phyloP scores from a whole-genome alignment of 345 rosid species.

The Syzygium grande region DNA sequence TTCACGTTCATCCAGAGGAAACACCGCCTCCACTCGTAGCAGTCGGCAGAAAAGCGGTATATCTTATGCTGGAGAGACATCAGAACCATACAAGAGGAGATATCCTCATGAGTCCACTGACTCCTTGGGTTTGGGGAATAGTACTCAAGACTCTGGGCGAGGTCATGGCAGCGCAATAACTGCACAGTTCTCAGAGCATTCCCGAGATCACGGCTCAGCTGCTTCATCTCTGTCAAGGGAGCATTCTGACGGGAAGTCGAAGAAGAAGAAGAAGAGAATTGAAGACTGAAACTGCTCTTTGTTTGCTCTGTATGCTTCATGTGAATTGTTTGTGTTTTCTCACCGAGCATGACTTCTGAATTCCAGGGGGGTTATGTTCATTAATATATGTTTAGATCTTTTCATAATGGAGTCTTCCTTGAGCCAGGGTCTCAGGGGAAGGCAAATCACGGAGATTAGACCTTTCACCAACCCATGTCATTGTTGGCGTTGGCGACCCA shows the following conservation, averaged over 20 bases:
- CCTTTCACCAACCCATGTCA: background rate
- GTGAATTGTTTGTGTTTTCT: background rate
- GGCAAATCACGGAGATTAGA: background rate
- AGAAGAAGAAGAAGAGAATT: conserved; percentile 18
- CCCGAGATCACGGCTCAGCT: conserved; percentile 1
- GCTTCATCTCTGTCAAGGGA: conserved; percentile 27
- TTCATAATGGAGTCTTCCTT: background rate
- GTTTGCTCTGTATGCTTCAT: background rate
- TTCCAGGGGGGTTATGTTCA: background rate
- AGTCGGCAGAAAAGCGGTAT: conserved; percentile 32
- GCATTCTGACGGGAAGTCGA: conserved; percentile 11
- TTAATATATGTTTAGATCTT: background rate
- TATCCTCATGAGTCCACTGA: conserved; percentile 3
- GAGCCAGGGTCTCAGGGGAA: background rate
- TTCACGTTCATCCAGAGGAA: conserved; percentile 8
- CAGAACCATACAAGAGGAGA: conserved; percentile 19
- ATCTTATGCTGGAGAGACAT: conserved; percentile 22
- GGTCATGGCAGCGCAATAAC: background rate
- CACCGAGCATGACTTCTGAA: background rate
- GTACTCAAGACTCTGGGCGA: background rate
- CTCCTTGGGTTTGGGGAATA: conserved; percentile 7
- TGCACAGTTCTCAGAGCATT: background rate
- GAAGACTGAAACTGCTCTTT: background rate
- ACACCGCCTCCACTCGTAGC: conserved; percentile 29
- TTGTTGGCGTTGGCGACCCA: background rate